Percentiles rank a stretch among this genome's conserved stretches.
These are phyloP conservation scores for Alisma plantagoaquatica DNA, from an alignment of 106 monocot species.

Conservation along the genomic window DNA sequence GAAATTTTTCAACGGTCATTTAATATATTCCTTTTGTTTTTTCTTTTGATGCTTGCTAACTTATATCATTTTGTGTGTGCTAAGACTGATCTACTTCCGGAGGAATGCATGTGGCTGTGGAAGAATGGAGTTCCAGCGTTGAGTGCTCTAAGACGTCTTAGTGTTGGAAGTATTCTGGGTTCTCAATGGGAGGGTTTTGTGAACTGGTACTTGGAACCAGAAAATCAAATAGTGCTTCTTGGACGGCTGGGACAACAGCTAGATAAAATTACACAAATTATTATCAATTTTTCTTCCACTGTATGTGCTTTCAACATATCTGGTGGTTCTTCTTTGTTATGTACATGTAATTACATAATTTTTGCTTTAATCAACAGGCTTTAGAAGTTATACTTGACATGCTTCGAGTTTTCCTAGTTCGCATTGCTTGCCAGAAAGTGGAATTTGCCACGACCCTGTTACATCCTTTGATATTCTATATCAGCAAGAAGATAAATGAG, in stretches of 20 bases:
- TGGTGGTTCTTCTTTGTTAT: slow-evolving; percentile 1
- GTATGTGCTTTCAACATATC: slow-evolving; percentile 28
- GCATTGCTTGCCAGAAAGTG: slow-evolving; percentile 56
- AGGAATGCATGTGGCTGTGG: slow-evolving; percentile 96
- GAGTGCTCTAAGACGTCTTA: slow-evolving; percentile 64
- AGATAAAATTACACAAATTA: slow-evolving; percentile 54
- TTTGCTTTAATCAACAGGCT: slow-evolving; percentile 25
- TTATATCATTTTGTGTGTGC: slow-evolving; percentile 1
- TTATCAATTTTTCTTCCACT: slow-evolving; percentile 68
- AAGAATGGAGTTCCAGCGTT: slow-evolving; percentile 68
- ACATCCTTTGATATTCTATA: slow-evolving; percentile 61
- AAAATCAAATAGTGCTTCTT: slow-evolving; percentile 41
- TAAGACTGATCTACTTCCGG: slow-evolving; percentile 84
- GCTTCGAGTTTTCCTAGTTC: slow-evolving; percentile 84
- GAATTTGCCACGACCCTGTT: slow-evolving; percentile 76
- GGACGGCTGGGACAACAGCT: slow-evolving; percentile 59
- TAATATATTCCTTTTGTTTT: no score
- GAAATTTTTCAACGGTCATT: no score
- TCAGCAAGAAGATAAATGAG: slow-evolving; percentile 36
- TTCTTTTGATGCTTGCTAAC: no score
- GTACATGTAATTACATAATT: not conserved
- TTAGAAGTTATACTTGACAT: slow-evolving; percentile 79
- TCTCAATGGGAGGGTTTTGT: slow-evolving; percentile 45
- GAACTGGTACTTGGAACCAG: slow-evolving; percentile 71
- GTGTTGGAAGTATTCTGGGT: slow-evolving; percentile 67